phyloP scores from a whole-genome alignment of 129 eudicot species.

The Lactuca saligna region DNA sequence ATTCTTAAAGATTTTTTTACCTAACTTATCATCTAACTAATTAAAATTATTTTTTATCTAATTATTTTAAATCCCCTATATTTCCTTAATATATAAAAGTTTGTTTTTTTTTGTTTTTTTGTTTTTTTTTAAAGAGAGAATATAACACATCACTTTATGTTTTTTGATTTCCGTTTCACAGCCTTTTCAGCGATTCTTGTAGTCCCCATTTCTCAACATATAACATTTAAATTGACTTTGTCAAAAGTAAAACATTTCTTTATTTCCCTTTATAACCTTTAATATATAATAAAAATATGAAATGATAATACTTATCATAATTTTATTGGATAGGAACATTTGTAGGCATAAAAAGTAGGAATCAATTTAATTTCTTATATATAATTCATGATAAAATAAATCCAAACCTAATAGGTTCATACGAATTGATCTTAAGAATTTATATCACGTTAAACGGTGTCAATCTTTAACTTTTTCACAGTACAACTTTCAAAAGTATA shows the following conservation, averaged over 20 bases:
- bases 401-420: not conserved
- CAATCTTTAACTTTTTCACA: not conserved
- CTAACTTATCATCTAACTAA: no score
- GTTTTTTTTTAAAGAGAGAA: no score
- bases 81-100: no score
- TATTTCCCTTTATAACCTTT: not conserved
- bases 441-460: not conserved
- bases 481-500: not conserved
- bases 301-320: no score
- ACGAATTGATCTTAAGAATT: not conserved
- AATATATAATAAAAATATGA: no score
- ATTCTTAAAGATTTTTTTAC: no score
- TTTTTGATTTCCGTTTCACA: not conserved
- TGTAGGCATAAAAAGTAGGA: no score
- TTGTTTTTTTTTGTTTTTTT: no score
- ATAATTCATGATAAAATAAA: not conserved
- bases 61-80: no score
- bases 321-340: no score
- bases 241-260: not conserved
- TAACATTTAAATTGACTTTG: not conserved
- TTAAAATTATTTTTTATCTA: no score
- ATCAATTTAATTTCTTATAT: no score
- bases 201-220: not conserved
- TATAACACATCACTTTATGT: not conserved
- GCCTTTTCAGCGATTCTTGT: slow-evolving; percentile 12